phyloP scores from a whole-genome alignment of 179 eudicot genomes.

The Pouteria campechiana region DNA sequence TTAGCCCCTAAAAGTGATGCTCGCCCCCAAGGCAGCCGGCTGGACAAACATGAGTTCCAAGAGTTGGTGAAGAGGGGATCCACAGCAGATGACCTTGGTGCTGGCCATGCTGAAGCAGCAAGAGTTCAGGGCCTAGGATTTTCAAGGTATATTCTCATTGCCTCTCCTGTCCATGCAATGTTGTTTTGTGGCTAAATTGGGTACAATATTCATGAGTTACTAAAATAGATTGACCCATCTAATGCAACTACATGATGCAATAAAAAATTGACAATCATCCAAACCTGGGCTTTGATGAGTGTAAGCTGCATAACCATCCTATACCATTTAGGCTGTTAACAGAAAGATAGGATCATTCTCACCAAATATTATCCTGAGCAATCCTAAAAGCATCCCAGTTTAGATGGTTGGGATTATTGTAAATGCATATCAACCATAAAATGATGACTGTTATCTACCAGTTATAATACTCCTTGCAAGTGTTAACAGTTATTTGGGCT shows the following conservation, averaged over 20 bases:
- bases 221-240: no score
- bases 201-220: no score
- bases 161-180: background rate
- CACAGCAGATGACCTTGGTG: slow-evolving; percentile 96
- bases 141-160: slow-evolving; percentile 42
- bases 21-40: slow-evolving; percentile 63
- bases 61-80: slow-evolving; percentile 91
- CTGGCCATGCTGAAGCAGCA: slow-evolving; percentile 97
- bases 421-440: no score
- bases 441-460: no score
- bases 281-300: background rate
- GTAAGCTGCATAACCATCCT: background rate
- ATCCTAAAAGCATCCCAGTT: no score
- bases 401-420: no score
- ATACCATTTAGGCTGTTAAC: background rate
- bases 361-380: no score
- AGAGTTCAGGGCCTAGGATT: slow-evolving; percentile 89
- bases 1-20: slow-evolving; percentile 83
- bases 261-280: background rate
- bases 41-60: slow-evolving; percentile 86
- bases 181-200: no score
- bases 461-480: no score
- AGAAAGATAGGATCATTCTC: no score
- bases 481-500: no score
- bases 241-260: background rate